Base-by-base conservation (phyloP, 352 stramenopile species). In the Phytophthora sp. region DNA sequence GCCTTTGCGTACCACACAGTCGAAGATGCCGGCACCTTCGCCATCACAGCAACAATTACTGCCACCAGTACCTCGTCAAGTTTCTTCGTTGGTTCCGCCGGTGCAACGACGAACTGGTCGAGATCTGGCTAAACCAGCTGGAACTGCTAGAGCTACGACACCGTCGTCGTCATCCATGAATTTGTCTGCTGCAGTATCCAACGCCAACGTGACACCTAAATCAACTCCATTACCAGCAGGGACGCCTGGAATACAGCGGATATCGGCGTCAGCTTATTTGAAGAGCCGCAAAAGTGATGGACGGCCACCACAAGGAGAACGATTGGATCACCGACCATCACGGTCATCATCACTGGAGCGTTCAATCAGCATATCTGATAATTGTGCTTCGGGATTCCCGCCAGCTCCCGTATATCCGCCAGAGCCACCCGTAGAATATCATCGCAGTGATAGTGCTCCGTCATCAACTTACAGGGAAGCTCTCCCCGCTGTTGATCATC, bases 221-320 rank as follows among this genome's bases (percentile, higher is more conserved):
- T 41, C 20, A 42, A 31, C 23, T 24, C 27, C 16, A 26, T 7
- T 42, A 63, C 7, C 15, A 30, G 1, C 21, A 41, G 47, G 36
- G 36, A 16, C 30, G 26, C 15, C 52, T 57, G 33, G 24, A 39
- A 27, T 58, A 15, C 64, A n/a, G 38, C 58, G 73, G 18, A 81
- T 81, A 6, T 74, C 70, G 23, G n/a, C 73, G 2, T 50, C 60
- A 0, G 66, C 66, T 20, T 81, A 81, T 57, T 23, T 74, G 13
- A 65, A 62, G 21, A 63, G 30, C 18, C 66, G 23, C 30, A 69
- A 68, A 18, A 41, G 6, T 36, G 51, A 61, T 31, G 55, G 52
- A 23, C 58, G 57, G 18, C 36, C 30, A 29, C 16, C 29, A 54
- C 36, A 24, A 44, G 45, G 15, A 39, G 26, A 58, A 5, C 38